Conservation (phyloP, 768 basidiomycete species). For the Chalciporus chontae region DNA sequence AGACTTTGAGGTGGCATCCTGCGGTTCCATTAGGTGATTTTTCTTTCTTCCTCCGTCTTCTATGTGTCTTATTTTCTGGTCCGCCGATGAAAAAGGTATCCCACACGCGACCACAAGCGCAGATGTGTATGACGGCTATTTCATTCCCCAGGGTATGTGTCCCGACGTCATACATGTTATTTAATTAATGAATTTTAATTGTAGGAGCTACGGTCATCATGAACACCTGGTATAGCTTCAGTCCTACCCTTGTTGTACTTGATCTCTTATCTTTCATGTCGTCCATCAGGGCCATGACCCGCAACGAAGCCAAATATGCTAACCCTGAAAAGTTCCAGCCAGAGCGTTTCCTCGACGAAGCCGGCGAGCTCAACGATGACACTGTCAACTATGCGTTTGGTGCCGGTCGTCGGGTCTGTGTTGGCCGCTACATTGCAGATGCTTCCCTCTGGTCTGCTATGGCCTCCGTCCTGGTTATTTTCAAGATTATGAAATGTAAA, state of each 20-base stretch:
- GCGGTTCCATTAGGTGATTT: constrained; percentile 31
- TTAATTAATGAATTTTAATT: background rate
- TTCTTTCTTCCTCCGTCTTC: background rate
- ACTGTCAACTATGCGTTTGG: constrained; percentile 32
- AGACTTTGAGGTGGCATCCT: constrained; percentile 36
- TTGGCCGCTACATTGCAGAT: constrained; percentile 43
- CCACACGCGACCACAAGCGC: constrained; percentile 35
- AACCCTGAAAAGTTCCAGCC: constrained; percentile 34
- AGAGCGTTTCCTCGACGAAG: constrained; percentile 31
- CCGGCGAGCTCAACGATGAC: constrained; percentile 26
- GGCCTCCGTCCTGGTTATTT: constrained; percentile 31
- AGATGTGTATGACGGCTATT: constrained; percentile 45
- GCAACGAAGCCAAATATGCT: constrained; percentile 33
- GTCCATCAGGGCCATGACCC: constrained; percentile 28
- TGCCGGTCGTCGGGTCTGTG: constrained; percentile 36
- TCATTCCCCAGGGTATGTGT: constrained; percentile 50
- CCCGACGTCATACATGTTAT: background rate
- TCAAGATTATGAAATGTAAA: constrained; percentile 30
- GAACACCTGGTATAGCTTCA: constrained; percentile 22
- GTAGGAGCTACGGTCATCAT: constrained; percentile 29
- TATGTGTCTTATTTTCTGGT: background rate
- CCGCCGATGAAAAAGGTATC: constrained; percentile 18
- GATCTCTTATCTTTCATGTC: background rate
- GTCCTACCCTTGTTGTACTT: background rate
- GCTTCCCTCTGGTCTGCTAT: constrained; percentile 37